A percentile compares a stretch with the other conserved stretches of the same genome.
Conservation (phyloP, 2,329 filamentous ascomycete genomes). For the Aspergillus fijiensis region DNA sequence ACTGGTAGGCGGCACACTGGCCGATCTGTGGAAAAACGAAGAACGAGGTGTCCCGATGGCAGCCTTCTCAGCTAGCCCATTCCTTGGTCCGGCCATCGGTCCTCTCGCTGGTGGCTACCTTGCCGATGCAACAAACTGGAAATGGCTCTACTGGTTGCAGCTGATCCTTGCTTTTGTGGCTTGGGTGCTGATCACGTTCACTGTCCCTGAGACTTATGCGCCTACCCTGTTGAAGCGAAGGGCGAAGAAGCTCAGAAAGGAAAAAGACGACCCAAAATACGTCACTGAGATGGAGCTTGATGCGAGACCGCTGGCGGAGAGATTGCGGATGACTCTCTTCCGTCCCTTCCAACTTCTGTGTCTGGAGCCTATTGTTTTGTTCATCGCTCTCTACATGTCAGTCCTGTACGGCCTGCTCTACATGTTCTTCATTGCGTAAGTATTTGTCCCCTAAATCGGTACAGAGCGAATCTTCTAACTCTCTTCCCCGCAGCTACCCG, state of each 20-base stretch:
- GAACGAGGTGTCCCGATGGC: slow-evolving; percentile 86
- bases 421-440: slow-evolving; percentile 53
- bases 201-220: slow-evolving; percentile 86
- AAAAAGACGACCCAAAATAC: slow-evolving; percentile 65
- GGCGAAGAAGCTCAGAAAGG: slow-evolving; percentile 69
- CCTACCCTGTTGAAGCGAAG: slow-evolving; percentile 71
- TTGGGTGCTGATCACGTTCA: slow-evolving; percentile 78
- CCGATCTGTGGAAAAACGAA: slow-evolving; percentile 81
- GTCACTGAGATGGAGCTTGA: slow-evolving; percentile 83
- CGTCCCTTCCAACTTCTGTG: slow-evolving; percentile 85
- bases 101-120: slow-evolving; percentile 77
- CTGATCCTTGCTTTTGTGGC: slow-evolving; percentile 69
- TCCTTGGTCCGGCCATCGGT: slow-evolving; percentile 76
- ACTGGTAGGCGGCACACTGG: slow-evolving; percentile 76
- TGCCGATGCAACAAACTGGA: slow-evolving; percentile 68
- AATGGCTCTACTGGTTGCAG: slow-evolving; percentile 87
- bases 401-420: slow-evolving; percentile 60
- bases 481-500: slow-evolving; percentile 36
- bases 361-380: slow-evolving; percentile 77
- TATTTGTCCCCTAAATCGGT: slow-evolving; percentile 41
- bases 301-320: slow-evolving; percentile 64
- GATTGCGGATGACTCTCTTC: slow-evolving; percentile 71
- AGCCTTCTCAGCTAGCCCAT: slow-evolving; percentile 78
- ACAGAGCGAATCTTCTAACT: slow-evolving; percentile 14
- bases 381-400: slow-evolving; percentile 82